Percentiles rank a stretch among this genome's conserved stretches.
These are phyloP conservation scores for Cymbidium sinense DNA, from an alignment of 106 monocot genomes.

Conservation along the genomic window DNA sequence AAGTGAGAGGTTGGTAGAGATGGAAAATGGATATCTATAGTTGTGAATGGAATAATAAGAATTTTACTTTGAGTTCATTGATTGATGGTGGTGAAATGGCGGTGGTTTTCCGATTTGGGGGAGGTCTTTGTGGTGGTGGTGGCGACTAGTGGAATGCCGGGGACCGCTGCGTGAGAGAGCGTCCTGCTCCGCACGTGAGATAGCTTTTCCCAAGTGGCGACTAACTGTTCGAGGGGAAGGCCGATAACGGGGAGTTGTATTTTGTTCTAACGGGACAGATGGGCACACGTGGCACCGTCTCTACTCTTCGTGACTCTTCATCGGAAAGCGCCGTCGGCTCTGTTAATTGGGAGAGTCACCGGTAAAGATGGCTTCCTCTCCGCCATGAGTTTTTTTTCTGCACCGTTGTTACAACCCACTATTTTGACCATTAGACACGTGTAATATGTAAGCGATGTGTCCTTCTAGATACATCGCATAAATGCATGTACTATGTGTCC, in stretches of 20 bases:
- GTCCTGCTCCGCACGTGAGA: background rate
- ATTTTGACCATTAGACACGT: no score
- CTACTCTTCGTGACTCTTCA: background rate
- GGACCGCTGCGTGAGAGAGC: background rate
- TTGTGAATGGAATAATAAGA: background rate
- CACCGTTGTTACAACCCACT: background rate
- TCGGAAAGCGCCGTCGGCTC: background rate
- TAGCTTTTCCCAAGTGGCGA: background rate
- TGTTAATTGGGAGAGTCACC: background rate
- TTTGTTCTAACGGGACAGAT: background rate
- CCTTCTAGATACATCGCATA: no score
- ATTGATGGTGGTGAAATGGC: background rate
- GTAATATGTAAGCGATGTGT: no score
- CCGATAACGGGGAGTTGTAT: background rate
- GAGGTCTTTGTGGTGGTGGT: background rate
- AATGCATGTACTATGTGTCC: no score
- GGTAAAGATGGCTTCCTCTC: no score
- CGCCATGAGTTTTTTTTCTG: background rate
- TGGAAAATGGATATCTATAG: background rate
- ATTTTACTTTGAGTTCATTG: background rate
- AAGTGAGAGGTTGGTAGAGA: background rate
- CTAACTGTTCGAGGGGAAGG: background rate
- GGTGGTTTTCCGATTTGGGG: background rate
- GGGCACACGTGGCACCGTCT: background rate
- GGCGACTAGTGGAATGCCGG: background rate